phyloP scores from a whole-genome alignment of 2,329 filamentous ascomycete species.

The Botrytis sinoallii region DNA sequence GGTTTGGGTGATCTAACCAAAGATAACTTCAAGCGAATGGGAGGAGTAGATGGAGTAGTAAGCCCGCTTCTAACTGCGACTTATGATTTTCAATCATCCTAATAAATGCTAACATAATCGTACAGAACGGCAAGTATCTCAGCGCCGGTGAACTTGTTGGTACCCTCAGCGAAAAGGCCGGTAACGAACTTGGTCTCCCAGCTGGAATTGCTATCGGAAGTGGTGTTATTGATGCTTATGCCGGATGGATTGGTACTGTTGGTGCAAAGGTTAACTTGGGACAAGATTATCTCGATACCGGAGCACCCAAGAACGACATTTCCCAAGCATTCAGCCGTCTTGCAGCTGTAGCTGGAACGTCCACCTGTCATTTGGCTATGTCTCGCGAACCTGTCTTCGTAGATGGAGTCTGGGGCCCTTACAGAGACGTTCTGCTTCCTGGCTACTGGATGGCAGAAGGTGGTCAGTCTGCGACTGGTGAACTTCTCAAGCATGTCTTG shows the following conservation, averaged over 20 bases:
- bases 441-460: constrained; percentile 97
- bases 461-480: constrained; percentile 92
- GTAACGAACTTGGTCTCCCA: constrained; percentile 76
- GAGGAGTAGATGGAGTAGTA: constrained; percentile 92
- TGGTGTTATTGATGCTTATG: constrained; percentile 97
- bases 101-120: constrained; percentile 18
- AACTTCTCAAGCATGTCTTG: constrained; percentile 88
- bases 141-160: constrained; percentile 92
- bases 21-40: constrained; percentile 89
- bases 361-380: constrained; percentile 96
- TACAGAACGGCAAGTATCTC: constrained; percentile 83
- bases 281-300: constrained; percentile 63
- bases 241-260: constrained; percentile 98
- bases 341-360: constrained; percentile 92
- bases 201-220: constrained; percentile 89
- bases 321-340: constrained; percentile 88
- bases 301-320: constrained; percentile 75
- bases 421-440: constrained; percentile 88
- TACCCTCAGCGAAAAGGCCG: constrained; percentile 77
- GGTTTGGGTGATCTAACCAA: constrained; percentile 80
- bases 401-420: constrained; percentile 93
- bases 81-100: constrained; percentile 20
- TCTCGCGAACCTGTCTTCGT: constrained; percentile 91
- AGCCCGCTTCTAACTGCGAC: constrained; percentile 49
- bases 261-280: constrained; percentile 85